These are phyloP conservation scores for Microcyclospora pomicola DNA, from an alignment of 2,329 filamentous ascomycete species.

Conservation along the genomic window DNA sequence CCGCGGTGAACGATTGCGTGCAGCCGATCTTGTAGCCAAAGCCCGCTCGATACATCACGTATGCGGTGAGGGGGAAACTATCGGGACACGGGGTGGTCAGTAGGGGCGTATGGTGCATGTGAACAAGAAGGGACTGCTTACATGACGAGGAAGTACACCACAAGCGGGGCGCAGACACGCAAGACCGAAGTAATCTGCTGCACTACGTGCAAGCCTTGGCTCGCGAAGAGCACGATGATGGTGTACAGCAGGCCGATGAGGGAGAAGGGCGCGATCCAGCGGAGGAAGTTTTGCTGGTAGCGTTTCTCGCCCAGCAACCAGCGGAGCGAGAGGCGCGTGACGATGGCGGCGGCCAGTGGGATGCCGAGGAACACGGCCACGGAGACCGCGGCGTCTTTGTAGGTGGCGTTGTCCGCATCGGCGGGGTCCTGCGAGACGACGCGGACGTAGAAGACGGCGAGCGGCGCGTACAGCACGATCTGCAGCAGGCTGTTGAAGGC, in stretches of 20 bases:
- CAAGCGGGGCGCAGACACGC: slow-evolving; percentile 63
- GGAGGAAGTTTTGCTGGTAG: slow-evolving; percentile 60
- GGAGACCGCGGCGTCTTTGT: slow-evolving; percentile 51
- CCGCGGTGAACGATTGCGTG: slow-evolving; percentile 78
- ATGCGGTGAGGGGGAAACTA: slow-evolving; percentile 53
- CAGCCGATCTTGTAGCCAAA: slow-evolving; percentile 57
- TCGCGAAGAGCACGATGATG: slow-evolving; percentile 73
- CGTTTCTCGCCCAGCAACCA: slow-evolving; percentile 39
- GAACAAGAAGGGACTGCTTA: too few species aligned
- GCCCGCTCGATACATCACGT: slow-evolving; percentile 47
- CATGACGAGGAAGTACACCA: slow-evolving; percentile 60
- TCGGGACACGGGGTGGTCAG: too few species aligned
- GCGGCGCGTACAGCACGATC: slow-evolving; percentile 32
- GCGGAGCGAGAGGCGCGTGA: slow-evolving; percentile 55
- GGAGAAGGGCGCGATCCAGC: slow-evolving; percentile 56
- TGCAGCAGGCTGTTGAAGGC: slow-evolving; percentile 36
- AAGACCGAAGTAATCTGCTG: slow-evolving; percentile 74
- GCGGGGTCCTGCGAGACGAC: slow-evolving; percentile 41
- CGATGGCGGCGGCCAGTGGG: slow-evolving; percentile 63
- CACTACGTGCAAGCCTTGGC: slow-evolving; percentile 62
- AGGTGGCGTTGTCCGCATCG: slow-evolving; percentile 26
- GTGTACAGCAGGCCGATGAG: slow-evolving; percentile 77
- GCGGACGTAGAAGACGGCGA: slow-evolving; percentile 42
- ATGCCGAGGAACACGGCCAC: slow-evolving; percentile 76
- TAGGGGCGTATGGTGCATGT: too few species aligned